Evolutionary conservation across 2,329 filamentous ascomycete genomes (phyloP), one percentile per base, ranked within the genome.

Genomic region (Zasmidium citrigriseum): DNA sequence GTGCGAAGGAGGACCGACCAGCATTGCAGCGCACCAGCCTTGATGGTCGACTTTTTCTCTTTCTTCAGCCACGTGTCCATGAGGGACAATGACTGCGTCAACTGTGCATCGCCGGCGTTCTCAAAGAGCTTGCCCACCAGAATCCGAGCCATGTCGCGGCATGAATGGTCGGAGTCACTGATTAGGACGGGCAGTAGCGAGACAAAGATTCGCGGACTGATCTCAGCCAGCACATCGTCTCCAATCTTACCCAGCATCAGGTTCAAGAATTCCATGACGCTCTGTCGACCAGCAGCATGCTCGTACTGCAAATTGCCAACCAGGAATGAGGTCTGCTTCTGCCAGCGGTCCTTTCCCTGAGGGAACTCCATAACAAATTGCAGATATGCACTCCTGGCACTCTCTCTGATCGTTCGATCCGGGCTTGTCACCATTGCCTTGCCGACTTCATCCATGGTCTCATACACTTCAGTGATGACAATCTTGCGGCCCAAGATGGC

Each of bases 371-470:
- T 86, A 56, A 99, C 79, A 77, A 99, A 99, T 66, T 97, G 91
- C 74, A 96, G 89, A 75, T 96, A 99, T 14, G 91, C 89, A 20
- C 91, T 91, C 57, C 95, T 84, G 14, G 93, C 93, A 38, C 96
- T 81, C 72, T 97, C 91, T 53, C 95, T 86, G 2, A 93, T 93
- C 64, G 89, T 87, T 66, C 89, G 89, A 66, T 96, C 93, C 62
- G 96, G 91, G 71, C 98, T 98, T 46, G 90, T 96, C 57, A 99
- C 89, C 93, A 98, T 98, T 73, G 97, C 89, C 2, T 85, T 88
- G 48, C 91, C 91, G 25, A 96, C 88, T 68, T 92, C 88, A 72
- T 99, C 95, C 63, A 97, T 84, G 9, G 89, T 88, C 70, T 98
- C 93, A 71, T 99, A 99, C 25, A 99, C 87, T 45, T 89, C 84